Conservation (phyloP, 2,329 filamentous ascomycete species). For the Stemphylium lycopersici region DNA sequence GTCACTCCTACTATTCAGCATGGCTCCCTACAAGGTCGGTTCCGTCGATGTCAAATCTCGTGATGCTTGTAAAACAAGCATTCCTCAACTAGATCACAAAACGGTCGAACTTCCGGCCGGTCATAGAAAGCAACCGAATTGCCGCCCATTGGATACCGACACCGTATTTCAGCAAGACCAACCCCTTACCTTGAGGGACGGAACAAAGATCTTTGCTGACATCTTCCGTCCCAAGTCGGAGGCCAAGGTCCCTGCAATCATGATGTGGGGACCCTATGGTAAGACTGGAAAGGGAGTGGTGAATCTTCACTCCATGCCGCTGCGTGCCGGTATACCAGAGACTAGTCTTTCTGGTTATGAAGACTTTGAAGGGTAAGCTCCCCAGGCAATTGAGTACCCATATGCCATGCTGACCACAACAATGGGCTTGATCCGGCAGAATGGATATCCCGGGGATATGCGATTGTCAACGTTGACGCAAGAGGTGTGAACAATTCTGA, state of each 20-base stretch:
- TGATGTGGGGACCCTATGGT: conserved; percentile 54
- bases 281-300: conserved; percentile 38
- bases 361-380: conserved; percentile 46
- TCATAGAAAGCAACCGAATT: no score
- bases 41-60: no score
- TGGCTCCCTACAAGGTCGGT: no score
- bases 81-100: no score
- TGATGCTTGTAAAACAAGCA: no score
- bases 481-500: conserved; percentile 37
- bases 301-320: background rate
- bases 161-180: background rate
- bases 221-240: conserved; percentile 22
- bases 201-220: conserved; percentile 4
- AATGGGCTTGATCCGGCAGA: conserved; percentile 43
- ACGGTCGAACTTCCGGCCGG: no score
- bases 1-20: no score
- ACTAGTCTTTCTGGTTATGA: conserved; percentile 30
- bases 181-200: conserved; percentile 5
- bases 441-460: conserved; percentile 40
- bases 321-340: background rate
- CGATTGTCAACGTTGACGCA: conserved; percentile 38
- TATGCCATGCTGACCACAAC: background rate
- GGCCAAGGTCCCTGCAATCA: conserved; percentile 49
- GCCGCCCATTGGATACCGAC: no score
- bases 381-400: no score